Evolutionary conservation across 495 filamentous ascomycete genomes (phyloP).

Genomic region (Jackrogersella multiformis): DNA sequence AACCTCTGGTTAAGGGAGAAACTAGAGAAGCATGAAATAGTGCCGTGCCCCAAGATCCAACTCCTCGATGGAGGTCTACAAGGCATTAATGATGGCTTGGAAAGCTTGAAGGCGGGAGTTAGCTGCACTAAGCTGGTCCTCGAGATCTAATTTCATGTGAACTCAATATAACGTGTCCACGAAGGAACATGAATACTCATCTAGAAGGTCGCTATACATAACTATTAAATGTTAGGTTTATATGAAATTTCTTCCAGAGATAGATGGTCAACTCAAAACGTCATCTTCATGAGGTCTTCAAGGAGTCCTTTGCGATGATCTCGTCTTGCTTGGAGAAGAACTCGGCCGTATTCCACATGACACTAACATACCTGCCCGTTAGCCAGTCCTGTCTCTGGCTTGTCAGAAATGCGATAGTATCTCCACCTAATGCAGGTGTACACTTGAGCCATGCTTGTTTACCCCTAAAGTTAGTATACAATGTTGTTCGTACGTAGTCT

Average conservation of each 20-base stretch:
- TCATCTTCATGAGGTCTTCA: constrained; percentile 59
- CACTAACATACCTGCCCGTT: constrained; percentile 57
- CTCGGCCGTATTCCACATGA: constrained; percentile 60
- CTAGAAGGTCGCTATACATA: too few species aligned
- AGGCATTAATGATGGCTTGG: constrained; percentile 56
- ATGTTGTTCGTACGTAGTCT: too few species aligned
- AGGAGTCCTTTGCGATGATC: constrained; percentile 53
- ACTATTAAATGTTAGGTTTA: too few species aligned
- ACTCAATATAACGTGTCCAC: not conserved
- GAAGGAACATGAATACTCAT: not conserved
- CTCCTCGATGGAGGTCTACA: constrained; percentile 57
- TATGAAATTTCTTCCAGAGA: too few species aligned
- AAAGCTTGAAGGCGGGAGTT: constrained; percentile 53
- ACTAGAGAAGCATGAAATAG: constrained; percentile 52
- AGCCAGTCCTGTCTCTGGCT: constrained; percentile 59
- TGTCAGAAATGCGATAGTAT: constrained; percentile 59
- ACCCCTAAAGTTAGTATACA: not conserved
- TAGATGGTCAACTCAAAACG: constrained; percentile 22
- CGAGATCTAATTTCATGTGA: constrained; percentile 1
- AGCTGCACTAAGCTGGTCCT: constrained; percentile 50
- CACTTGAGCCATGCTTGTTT: constrained; percentile 43
- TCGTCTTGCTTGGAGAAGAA: constrained; percentile 55
- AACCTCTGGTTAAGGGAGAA: constrained; percentile 55
- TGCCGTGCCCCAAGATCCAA: constrained; percentile 56
- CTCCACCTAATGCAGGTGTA: constrained; percentile 53